Percentiles rank a stretch among this genome's conserved stretches.
Evolutionary conservation across 2,329 filamentous ascomycete genomes (phyloP).

Genomic region (Raffaelea deltoideospora): DNA sequence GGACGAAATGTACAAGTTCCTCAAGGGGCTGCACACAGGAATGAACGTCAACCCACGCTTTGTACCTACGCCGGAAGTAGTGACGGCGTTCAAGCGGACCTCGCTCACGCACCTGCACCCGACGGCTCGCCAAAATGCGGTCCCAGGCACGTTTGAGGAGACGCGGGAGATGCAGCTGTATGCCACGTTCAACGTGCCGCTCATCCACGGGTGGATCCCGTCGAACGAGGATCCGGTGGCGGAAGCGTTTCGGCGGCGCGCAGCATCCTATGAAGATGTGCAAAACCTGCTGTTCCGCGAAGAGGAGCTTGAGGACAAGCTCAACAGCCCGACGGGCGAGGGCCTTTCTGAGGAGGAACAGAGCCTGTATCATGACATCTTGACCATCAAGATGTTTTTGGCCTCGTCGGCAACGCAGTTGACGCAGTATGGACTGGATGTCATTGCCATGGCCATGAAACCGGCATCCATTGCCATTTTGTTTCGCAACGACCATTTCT

Average conservation of each 20-base stretch:
- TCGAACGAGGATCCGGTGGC: conserved; percentile 50
- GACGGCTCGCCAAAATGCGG: conserved; percentile 28
- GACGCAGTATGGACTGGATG: conserved; percentile 64
- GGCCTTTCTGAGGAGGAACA: conserved; percentile 62
- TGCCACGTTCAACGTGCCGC: conserved; percentile 69
- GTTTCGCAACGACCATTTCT: conserved; percentile 96
- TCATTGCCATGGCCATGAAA: conserved; percentile 53
- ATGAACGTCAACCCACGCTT: conserved; percentile 98
- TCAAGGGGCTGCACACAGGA: conserved; percentile 79
- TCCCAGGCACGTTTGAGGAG: conserved; percentile 66
- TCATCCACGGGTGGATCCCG: conserved; percentile 90
- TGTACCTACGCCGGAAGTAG: conserved; percentile 39
- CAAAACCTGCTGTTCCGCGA: conserved; percentile 80
- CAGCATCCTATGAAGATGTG: conserved; percentile 78
- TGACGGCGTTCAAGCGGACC: conserved; percentile 32
- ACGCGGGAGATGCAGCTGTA: conserved; percentile 86
- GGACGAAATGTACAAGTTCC: conserved; percentile 71
- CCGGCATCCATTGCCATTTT: conserved; percentile 78
- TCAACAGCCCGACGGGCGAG: conserved; percentile 29
- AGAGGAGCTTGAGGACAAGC: conserved; percentile 73
- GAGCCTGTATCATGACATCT: conserved; percentile 65
- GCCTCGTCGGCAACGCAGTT: conserved; percentile 69
- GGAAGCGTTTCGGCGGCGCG: conserved; percentile 55
- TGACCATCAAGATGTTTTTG: conserved; percentile 74
- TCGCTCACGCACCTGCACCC: conserved; percentile 38